Percentiles rank a stretch among this genome's conserved stretches.
phyloP scores from a whole-genome alignment of 768 basidiomycete genomes.

The Mycena sanguinolenta region DNA sequence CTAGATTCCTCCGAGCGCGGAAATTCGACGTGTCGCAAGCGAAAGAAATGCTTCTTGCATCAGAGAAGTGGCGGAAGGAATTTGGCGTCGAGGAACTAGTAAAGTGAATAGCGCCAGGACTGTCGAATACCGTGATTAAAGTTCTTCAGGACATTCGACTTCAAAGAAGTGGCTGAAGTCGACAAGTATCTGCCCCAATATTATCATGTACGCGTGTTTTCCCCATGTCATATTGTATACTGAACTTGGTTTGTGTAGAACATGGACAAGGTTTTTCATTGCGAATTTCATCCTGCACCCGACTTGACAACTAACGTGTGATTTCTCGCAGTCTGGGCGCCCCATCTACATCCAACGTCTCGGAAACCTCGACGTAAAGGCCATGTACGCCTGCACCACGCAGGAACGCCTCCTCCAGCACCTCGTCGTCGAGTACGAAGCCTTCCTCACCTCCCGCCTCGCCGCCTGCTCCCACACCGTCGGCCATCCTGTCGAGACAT shows the following conservation, averaged over 20 bases:
- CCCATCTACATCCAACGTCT: constrained; percentile 96
- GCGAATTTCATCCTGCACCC: not conserved
- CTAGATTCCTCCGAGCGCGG: constrained; percentile 91
- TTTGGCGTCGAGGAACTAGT: constrained; percentile 85
- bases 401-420: constrained; percentile 90
- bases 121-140: not conserved
- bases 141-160: constrained; percentile 79
- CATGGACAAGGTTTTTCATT: constrained; percentile 83
- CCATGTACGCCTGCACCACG: constrained; percentile 86
- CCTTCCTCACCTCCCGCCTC: constrained; percentile 82
- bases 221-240: too few relatives aligned
- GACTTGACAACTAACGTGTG: not conserved
- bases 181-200: constrained; percentile 96
- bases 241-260: constrained; percentile 40
- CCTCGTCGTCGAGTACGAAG: constrained; percentile 95
- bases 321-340: constrained; percentile 83
- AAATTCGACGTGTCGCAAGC: constrained; percentile 89
- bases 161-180: constrained; percentile 85
- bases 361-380: constrained; percentile 88
- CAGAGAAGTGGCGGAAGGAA: constrained; percentile 92
- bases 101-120: constrained; percentile 57
- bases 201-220: constrained; percentile 68
- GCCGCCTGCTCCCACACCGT: constrained; percentile 79
- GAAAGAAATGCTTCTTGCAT: constrained; percentile 85
- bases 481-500: constrained; percentile 95